These are phyloP conservation scores for Elaeagnus macrophylla DNA, from an alignment of 306 rosid genomes.

Conservation along the genomic window DNA sequence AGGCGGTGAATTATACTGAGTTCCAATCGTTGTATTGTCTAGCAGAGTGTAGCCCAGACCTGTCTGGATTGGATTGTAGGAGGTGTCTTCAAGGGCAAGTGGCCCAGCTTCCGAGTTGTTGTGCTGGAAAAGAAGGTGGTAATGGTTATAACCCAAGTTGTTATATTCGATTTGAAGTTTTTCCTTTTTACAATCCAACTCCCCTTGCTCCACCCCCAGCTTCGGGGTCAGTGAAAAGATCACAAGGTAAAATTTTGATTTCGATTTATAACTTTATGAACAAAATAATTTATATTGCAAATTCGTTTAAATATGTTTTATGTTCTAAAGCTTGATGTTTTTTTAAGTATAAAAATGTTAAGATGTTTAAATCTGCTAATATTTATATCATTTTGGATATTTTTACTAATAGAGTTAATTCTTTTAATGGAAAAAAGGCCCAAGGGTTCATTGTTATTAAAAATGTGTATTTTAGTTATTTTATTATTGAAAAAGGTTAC, in stretches of 20 bases:
- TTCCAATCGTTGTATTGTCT: slow-evolving; percentile 10
- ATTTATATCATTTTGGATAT: too few relatives aligned
- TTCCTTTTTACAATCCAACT: not conserved
- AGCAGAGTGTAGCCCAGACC: slow-evolving; percentile 19
- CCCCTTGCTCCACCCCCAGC: not conserved
- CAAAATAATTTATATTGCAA: too few relatives aligned
- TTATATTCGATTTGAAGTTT: not conserved
- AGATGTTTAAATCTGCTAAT: too few relatives aligned
- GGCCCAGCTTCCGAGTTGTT: not conserved
- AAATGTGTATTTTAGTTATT: too few relatives aligned
- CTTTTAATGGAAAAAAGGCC: too few relatives aligned
- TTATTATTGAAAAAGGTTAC: too few relatives aligned
- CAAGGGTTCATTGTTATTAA: too few relatives aligned
- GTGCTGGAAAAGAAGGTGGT: slow-evolving; percentile 1
- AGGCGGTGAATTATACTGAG: not conserved
- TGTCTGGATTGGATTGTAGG: slow-evolving; percentile 7
- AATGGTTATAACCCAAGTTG: slow-evolving; percentile 4
- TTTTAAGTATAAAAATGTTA: too few relatives aligned
- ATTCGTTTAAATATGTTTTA: too few relatives aligned
- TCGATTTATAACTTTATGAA: too few relatives aligned
- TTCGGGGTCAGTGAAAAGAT: not conserved
- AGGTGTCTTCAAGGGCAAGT: slow-evolving; percentile 1
- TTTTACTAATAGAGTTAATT: too few relatives aligned
- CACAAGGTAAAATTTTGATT: not conserved
- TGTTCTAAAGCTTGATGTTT: too few relatives aligned